Evolutionary conservation across 2,329 filamentous ascomycete genomes (phyloP), one percentile per base, ranked within the genome.

Genomic region (Rosellinia necatrix): DNA sequence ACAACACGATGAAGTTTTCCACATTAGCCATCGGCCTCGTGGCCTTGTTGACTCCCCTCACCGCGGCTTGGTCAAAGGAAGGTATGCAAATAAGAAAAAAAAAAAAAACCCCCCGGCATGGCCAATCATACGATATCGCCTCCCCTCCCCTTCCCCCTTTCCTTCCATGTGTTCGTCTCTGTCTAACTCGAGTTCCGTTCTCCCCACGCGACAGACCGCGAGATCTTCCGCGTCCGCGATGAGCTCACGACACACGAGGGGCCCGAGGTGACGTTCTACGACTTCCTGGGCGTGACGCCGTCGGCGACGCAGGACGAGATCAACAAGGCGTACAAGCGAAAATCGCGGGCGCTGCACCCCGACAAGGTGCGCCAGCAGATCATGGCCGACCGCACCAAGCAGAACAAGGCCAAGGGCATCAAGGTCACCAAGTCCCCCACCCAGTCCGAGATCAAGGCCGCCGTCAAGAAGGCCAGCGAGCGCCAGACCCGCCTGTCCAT

Each of bases 141-240:
- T n/a, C n/a, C n/a, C n/a, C n/a, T n/a, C n/a, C n/a, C n/a, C n/a
- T 13, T 25, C 22, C 6, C 32, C 15, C 13, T 27, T 3, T n/a
- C 38, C n/a, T 24, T 25, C 25, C 21, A 4, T 6, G 9, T 38
- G n/a, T 25, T 2, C 3, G 2, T 40, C 17, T 12, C n/a, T 24
- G 8, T 34, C 48, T 53, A 34, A 59, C 49, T 19, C 19, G 4
- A 3, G 7, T 25, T 32, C n/a, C 13, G 12, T 15, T 7, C 13
- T 25, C 21, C n/a, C 12, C n/a, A n/a, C n/a, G n/a, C n/a, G n/a
- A 17, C 68, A 96, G 94, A 99, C 76, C 91, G 96, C 71, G 94
- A 99, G 77, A 97, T 99, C 78, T 99, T 99, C 79, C 90, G 92
- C 67, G 82, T 99, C 60, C 88, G 88, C 70, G 92, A 97, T 76